These are phyloP conservation scores for Phytophthora pistaciae DNA, from an alignment of 352 stramenopile genomes.

Conservation along the genomic window DNA sequence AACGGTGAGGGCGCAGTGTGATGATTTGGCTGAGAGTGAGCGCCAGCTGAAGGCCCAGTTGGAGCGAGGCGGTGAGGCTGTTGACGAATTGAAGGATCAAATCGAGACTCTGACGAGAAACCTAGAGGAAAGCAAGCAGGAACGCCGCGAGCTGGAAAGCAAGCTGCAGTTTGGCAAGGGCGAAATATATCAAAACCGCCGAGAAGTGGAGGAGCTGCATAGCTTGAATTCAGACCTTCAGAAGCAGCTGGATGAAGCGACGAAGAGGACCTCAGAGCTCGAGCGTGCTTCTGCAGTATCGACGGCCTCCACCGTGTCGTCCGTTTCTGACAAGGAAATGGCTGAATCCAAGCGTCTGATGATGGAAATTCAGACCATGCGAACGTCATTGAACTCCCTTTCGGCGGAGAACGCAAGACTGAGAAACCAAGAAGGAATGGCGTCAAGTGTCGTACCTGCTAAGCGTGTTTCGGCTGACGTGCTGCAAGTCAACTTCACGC, in stretches of 20 bases:
- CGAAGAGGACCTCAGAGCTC: constrained; percentile 52
- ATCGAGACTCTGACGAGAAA: constrained; percentile 53
- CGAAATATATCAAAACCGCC: constrained; percentile 63
- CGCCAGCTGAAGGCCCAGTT: constrained; percentile 45
- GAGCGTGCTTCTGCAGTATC: constrained; percentile 52
- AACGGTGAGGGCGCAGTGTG: constrained; percentile 54
- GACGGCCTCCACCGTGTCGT: constrained; percentile 40
- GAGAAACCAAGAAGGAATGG: constrained; percentile 55
- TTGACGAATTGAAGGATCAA: constrained; percentile 52
- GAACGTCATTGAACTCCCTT: constrained; percentile 56
- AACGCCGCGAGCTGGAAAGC: constrained; percentile 45
- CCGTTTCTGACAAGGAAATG: constrained; percentile 34
- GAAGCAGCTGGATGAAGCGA: constrained; percentile 59
- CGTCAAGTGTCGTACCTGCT: constrained; percentile 39
- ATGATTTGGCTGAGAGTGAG: constrained; percentile 65
- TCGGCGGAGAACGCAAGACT: constrained; percentile 68
- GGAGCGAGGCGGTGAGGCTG: constrained; percentile 52
- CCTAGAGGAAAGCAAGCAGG: constrained; percentile 47
- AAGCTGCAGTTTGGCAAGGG: constrained; percentile 58
- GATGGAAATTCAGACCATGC: constrained; percentile 71
- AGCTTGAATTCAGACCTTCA: constrained; percentile 59
- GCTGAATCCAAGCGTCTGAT: constrained; percentile 42
- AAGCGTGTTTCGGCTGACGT: constrained; percentile 77
- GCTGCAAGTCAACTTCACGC: constrained; percentile 69
- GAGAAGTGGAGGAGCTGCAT: constrained; percentile 62